Conservation (phyloP, 2,329 filamentous ascomycete genomes). For the Sporothrix sp. region DNA sequence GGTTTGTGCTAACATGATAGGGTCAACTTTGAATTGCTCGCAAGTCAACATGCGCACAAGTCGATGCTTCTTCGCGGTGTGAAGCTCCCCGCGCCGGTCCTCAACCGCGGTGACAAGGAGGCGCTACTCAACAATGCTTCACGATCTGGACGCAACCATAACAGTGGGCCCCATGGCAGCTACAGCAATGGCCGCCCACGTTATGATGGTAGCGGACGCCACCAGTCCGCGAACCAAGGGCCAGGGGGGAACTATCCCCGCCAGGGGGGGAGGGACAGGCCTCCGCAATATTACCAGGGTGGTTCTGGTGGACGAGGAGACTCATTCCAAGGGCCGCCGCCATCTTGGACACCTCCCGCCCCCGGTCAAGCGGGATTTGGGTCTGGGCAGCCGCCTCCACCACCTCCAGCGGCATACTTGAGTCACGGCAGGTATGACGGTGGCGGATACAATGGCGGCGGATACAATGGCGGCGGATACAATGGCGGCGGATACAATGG, state of each 20-base stretch:
- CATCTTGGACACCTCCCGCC: constrained; percentile 34
- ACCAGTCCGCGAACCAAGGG: constrained; percentile 45
- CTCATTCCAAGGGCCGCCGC: constrained; percentile 21
- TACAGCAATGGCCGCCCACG: constrained; percentile 4
- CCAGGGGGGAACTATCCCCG: constrained; percentile 19
- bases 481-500: constrained; percentile 4
- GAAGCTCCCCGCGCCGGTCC: constrained; percentile 57
- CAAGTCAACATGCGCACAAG: constrained; percentile 65
- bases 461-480: neutral
- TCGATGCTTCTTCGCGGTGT: constrained; percentile 88
- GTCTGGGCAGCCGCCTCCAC: constrained; percentile 35
- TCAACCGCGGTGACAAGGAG: constrained; percentile 69
- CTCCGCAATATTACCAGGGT: constrained; percentile 8
- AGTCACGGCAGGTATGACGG: constrained; percentile 13
- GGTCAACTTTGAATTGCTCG: constrained; percentile 78
- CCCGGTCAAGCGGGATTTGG: constrained; percentile 36
- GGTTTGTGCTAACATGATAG: constrained; percentile 36
- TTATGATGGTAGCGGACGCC: constrained; percentile 2
- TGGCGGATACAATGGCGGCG: constrained; percentile 1
- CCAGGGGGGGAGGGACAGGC: constrained; percentile 14
- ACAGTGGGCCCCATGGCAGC: constrained; percentile 20
- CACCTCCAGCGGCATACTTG: constrained; percentile 28
- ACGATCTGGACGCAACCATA: constrained; percentile 50
- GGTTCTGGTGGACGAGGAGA: constrained; percentile 16
- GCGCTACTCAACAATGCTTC: constrained; percentile 56